Evolutionary conservation across 441 rosid genomes (phyloP), one percentile per base, ranked within the genome.

Genomic region (Brassica hybrid): DNA sequence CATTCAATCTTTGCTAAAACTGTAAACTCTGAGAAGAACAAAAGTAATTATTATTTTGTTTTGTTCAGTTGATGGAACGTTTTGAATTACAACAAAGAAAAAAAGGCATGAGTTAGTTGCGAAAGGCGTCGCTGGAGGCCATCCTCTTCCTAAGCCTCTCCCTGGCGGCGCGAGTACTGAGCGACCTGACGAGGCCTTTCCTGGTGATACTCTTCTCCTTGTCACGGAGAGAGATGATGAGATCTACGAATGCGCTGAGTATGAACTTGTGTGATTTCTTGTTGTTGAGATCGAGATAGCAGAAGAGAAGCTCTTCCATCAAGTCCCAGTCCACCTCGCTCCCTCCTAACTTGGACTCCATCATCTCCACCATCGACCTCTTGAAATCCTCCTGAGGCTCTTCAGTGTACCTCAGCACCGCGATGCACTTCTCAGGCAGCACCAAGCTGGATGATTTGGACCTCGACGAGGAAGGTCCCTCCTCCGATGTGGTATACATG

Each of bases 361-460:
- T 86, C 92, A 91, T 86, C 61, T 87, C 97, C 62, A 85, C 81
- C 98, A 94, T 94, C 8, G 99, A 93, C 38, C 73, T 76, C 64
- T 74, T 77, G 75, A 94, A 94, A 62, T 91, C 99, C 4, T 84
- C 79, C 70, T 81, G 82, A 1, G 98, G 97, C 27, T 79, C 84
- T 3, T 62, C 76, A 0, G 96, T 82, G 62, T 85, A 78, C 34
- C 61, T 84, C 36, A 88, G n/a, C 58, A 91, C 85, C 0, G 97
- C 90, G 5, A 90, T 82, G 83, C 88, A 90, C 50, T 89, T 87
- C 2, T 86, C 77, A 58, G 11, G 90, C 79, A 61, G 83, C 65
- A 83, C 69, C 67, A 21, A 9, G 43, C 43, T 68, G 3, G 88
- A 84, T 3, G 81, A 21, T 23, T 80, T 68, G 3, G 88, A 84